Base-by-base conservation (phyloP, 2,329 filamentous ascomycete genomes). In the Mariannaea sp. region DNA sequence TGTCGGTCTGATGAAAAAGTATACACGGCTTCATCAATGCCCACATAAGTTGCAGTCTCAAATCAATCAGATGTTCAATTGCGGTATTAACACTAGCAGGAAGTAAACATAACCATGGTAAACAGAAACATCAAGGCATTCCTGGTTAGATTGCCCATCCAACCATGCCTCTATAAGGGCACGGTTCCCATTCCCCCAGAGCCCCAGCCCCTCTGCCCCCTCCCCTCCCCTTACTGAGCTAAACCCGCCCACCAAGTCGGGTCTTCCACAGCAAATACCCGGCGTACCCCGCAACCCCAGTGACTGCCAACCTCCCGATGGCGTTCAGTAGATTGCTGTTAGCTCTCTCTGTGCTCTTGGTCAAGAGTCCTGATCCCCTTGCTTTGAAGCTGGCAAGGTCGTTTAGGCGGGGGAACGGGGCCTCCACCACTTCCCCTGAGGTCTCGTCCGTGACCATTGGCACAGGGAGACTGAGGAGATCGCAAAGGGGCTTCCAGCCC, bases 401-500 rank as follows among this genome's bases (percentile, higher is more conserved):
- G 27, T 73, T 71, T 36, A 68, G 58, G 10, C 57, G 66, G 2
- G 71, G 71, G 13, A 71, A 73, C 1, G 69, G 70, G 10, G 65
- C 67, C 22, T 68, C 65, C 0, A 68, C 68, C 59, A 59, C 57
- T 51, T 69, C 57, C 13, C 69, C 70, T 32, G 64, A 71, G 48
- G 52, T 36, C 1, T 61, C 61, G n/a, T 73, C 69, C 51, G 51
- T 46, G 29, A 68, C 66, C 58, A 49, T 61, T 2, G 76, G 76
- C 27, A 75, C 62, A 0, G 70, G 64, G 35, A 75, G 71, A 7
- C 60, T 69, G 2, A 78, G 65, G 33, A 74, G 71, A 16, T 67
- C 51, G 44, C 75, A 78, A 8, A 78, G 65, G 7, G 75, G 74
- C n/a, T 41, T 64, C 73, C 73, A 78, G 3, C 75, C 74, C 7